Percentiles rank a stretch among this genome's conserved stretches.
phyloP scores from a whole-genome alignment of 2,329 filamentous ascomycete genomes.

The Cercospora sojina region DNA sequence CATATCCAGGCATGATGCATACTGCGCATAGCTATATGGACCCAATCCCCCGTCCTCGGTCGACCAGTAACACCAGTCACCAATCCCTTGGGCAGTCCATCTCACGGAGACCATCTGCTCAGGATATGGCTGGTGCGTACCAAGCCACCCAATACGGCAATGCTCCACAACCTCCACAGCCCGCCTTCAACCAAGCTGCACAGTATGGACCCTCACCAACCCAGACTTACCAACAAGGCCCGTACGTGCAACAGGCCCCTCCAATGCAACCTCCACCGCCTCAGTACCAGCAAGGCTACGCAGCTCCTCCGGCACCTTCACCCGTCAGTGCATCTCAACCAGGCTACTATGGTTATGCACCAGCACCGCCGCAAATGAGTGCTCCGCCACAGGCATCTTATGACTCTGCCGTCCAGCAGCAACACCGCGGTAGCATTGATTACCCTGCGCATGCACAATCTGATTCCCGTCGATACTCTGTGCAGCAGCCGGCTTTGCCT shows the following conservation, averaged over 20 bases:
- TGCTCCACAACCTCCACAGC: slow-evolving; percentile 40
- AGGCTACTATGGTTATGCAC: slow-evolving; percentile 44
- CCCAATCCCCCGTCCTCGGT: slow-evolving; percentile 39
- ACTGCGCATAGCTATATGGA: slow-evolving; percentile 35
- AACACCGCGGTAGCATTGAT: slow-evolving; percentile 43
- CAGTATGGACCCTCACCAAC: slow-evolving; percentile 36
- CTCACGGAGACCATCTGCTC: slow-evolving; percentile 46
- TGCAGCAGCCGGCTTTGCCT: slow-evolving; percentile 41
- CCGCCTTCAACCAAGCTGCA: slow-evolving; percentile 41
- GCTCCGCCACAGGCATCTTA: slow-evolving; percentile 29
- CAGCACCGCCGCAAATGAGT: slow-evolving; percentile 40
- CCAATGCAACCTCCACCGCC: slow-evolving; percentile 39
- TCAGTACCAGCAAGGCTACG: slow-evolving; percentile 32
- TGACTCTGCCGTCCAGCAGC: slow-evolving; percentile 28
- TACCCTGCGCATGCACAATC: slow-evolving; percentile 36
- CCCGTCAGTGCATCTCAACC: slow-evolving; percentile 35
- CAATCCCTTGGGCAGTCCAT: slow-evolving; percentile 31
- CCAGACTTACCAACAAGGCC: slow-evolving; percentile 31
- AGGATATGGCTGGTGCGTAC: slow-evolving; percentile 47
- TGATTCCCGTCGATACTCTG: slow-evolving; percentile 45
- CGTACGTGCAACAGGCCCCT: slow-evolving; percentile 33
- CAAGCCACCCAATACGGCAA: slow-evolving; percentile 42
- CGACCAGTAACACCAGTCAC: slow-evolving; percentile 41
- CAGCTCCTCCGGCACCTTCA: slow-evolving; percentile 27
- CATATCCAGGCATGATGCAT: slow-evolving; percentile 25